Percentiles rank a stretch among this genome's conserved stretches.
phyloP scores from a whole-genome alignment of 192 early-diverging fungal genomes.

The Mortierella claussenii region DNA sequence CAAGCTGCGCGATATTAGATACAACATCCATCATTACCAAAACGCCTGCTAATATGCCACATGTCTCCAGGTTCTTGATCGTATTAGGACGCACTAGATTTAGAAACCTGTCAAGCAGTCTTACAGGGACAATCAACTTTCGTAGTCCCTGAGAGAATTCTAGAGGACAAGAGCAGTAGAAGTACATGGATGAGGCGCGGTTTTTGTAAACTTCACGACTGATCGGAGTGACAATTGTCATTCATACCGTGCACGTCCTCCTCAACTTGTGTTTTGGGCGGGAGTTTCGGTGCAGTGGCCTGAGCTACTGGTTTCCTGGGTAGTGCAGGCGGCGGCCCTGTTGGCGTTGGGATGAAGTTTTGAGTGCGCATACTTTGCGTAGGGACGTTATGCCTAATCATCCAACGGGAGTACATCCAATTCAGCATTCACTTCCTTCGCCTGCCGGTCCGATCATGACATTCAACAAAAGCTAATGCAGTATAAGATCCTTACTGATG shows the following conservation, averaged over 20 bases:
- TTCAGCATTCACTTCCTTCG: too few relatives aligned
- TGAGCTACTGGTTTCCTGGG: conserved; percentile 20
- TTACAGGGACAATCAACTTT: conserved; percentile 70
- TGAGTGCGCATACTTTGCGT: conserved; percentile 4
- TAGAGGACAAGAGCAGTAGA: conserved; percentile 34
- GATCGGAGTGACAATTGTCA: background rate
- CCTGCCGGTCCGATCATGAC: too few relatives aligned
- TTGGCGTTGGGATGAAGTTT: conserved; percentile 9
- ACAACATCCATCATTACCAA: conserved; percentile 57
- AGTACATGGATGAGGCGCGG: conserved; percentile 37
- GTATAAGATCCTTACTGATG: background rate
- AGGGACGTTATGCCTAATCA: too few relatives aligned
- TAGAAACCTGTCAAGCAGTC: conserved; percentile 75
- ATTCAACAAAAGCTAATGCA: too few relatives aligned
- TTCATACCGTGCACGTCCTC: conserved; percentile 45
- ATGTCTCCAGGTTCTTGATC: conserved; percentile 84
- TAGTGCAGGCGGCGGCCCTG: conserved; percentile 23
- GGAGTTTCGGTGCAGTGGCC: conserved; percentile 31
- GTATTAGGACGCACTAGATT: conserved; percentile 80
- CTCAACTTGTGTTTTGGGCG: conserved; percentile 36
- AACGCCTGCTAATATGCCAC: conserved; percentile 84
- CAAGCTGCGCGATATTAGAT: background rate
- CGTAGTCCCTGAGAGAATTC: conserved; percentile 72
- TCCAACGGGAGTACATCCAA: too few relatives aligned
- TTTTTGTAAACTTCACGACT: background rate